Percentiles rank a stretch among this genome's conserved stretches.
These are phyloP conservation scores for Bodo saltans DNA, from an alignment of 78 protist genomes.

Conservation along the genomic window DNA sequence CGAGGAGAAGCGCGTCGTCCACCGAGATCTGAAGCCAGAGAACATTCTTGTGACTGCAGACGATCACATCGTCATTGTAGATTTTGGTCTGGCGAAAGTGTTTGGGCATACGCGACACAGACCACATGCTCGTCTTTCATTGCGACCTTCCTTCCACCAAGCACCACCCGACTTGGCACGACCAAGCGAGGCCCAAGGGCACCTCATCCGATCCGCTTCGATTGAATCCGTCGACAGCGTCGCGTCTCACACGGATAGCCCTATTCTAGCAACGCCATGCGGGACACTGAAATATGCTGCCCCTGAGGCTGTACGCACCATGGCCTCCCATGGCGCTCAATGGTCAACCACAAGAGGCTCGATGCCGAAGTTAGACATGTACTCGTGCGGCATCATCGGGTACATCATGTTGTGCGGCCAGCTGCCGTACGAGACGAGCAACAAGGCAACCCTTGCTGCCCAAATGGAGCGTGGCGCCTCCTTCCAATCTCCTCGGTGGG, in stretches of 20 bases:
- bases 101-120: background rate
- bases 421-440: background rate
- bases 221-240: background rate
- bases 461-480: background rate
- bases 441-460: background rate
- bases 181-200: too few relatives aligned
- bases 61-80: background rate
- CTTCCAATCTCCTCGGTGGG: background rate
- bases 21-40: slow-evolving; percentile 48
- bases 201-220: background rate
- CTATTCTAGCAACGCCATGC: background rate
- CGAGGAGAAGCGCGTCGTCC: slow-evolving; percentile 12
- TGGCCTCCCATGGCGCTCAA: background rate
- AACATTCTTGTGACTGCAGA: slow-evolving; percentile 22
- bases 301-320: background rate
- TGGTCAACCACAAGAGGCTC: background rate
- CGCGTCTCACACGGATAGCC: background rate
- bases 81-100: background rate
- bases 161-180: too few relatives aligned
- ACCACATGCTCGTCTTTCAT: background rate
- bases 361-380: slow-evolving; percentile 39
- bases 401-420: slow-evolving; percentile 41
- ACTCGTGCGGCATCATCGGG: slow-evolving; percentile 52
- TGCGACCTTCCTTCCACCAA: too few relatives aligned
- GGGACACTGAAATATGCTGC: background rate